phyloP scores from a whole-genome alignment of 345 rosid species.

The Cardamine occulta region DNA sequence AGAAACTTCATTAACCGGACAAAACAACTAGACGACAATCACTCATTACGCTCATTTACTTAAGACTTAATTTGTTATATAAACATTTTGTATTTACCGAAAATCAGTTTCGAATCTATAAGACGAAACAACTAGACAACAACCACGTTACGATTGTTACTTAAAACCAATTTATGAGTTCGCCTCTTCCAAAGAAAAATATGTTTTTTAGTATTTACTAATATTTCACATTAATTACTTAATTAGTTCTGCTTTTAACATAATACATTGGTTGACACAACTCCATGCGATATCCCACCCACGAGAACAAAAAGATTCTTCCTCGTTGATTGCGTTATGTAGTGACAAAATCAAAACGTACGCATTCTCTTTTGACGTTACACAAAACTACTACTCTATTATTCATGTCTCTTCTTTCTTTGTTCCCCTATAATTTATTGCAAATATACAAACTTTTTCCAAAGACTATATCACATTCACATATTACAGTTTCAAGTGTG shows the following conservation, averaged over 20 bases:
- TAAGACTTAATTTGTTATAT: background rate
- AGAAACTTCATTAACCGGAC: conserved; percentile 22
- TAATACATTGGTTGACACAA: conserved; percentile 18
- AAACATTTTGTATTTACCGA: background rate
- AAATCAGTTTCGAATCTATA: background rate
- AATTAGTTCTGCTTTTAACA: conserved; percentile 1
- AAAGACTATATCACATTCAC: conserved; percentile 8
- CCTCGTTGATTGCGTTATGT: conserved; percentile 39
- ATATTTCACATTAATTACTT: background rate
- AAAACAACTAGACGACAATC: conserved; percentile 33
- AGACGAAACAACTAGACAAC: background rate
- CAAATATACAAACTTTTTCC: background rate
- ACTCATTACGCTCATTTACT: background rate
- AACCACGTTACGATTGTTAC: background rate
- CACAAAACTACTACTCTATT: conserved; percentile 16
- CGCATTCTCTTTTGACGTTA: conserved; percentile 35
- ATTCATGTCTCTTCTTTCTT: conserved; percentile 19
- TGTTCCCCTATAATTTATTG: conserved; percentile 2
- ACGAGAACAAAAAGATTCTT: conserved; percentile 34
- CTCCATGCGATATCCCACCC: conserved; percentile 18
- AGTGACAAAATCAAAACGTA: conserved; percentile 40
- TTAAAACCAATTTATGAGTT: background rate
- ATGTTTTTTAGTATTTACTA: background rate
- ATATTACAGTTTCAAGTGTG: background rate
- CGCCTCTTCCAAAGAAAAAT: background rate